A percentile compares a stretch with the other conserved stretches of the same genome.
These are phyloP conservation scores for Barnettozyma siamensis DNA, from an alignment of 805 yeast genomes.

Conservation along the genomic window DNA sequence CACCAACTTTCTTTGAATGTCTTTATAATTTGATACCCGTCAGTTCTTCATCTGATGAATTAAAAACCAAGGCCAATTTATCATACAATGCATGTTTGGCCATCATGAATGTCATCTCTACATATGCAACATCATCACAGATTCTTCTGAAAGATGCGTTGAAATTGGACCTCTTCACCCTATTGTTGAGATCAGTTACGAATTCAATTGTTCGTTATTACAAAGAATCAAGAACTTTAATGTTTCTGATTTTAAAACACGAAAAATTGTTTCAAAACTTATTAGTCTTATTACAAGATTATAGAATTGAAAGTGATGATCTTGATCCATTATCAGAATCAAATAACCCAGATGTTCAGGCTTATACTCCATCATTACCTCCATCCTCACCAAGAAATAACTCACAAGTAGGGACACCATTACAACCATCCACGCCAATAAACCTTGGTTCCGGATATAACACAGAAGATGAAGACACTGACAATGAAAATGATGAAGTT, in stretches of 20 bases:
- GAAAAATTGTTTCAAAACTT: constrained; percentile 24
- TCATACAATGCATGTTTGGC: constrained; percentile 46
- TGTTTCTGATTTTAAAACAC: constrained; percentile 41
- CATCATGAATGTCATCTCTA: constrained; percentile 36
- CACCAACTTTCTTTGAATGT: constrained; percentile 51
- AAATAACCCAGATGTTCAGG: not conserved
- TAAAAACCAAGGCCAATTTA: constrained; percentile 29
- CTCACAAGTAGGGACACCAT: constrained; percentile 9
- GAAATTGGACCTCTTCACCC: constrained; percentile 52
- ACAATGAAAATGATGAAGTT: constrained; percentile 7
- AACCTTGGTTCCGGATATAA: constrained; percentile 2
- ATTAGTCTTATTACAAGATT: constrained; percentile 8
- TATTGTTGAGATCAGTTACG: constrained; percentile 51
- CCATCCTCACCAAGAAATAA: constrained; percentile 1
- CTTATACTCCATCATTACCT: constrained; percentile 1
- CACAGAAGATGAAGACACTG: constrained; percentile 7
- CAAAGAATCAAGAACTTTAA: constrained; percentile 45
- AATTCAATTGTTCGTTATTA: constrained; percentile 47
- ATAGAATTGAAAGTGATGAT: constrained; percentile 6
- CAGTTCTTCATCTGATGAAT: constrained; percentile 26
- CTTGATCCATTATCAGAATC: not conserved
- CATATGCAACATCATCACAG: constrained; percentile 23
- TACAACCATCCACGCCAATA: constrained; percentile 5
- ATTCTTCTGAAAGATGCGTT: constrained; percentile 25
- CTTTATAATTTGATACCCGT: constrained; percentile 56